Conservation (phyloP, 306 rosid species). For the Urtica urens region DNA sequence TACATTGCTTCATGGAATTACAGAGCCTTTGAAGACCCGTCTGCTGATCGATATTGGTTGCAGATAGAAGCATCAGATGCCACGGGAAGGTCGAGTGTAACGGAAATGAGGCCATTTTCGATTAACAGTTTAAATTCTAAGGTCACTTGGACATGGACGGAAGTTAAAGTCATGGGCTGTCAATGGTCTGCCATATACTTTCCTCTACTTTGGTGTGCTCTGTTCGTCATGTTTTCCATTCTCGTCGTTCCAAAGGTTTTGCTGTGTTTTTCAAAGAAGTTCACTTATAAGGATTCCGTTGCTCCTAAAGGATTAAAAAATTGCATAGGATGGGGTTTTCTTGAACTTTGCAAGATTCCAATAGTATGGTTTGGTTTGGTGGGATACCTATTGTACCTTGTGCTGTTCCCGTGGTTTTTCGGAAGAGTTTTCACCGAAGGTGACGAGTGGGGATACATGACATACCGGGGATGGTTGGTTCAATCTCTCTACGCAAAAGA, state of each 20-base stretch:
- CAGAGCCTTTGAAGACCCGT: slow-evolving; percentile 72
- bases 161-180: slow-evolving; percentile 77
- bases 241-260: slow-evolving; percentile 71
- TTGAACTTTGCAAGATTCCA: slow-evolving; percentile 56
- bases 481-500: slow-evolving; percentile 31
- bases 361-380: slow-evolving; percentile 56
- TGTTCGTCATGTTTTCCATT: slow-evolving; percentile 33
- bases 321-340: slow-evolving; percentile 51
- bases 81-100: slow-evolving; percentile 46
- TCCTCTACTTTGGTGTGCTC: slow-evolving; percentile 58
- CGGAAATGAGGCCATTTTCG: slow-evolving; percentile 83
- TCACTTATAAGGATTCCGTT: slow-evolving; percentile 43
- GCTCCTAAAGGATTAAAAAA: slow-evolving; percentile 36
- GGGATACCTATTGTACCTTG: slow-evolving; percentile 60
- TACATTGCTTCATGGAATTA: slow-evolving; percentile 75
- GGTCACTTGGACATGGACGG: slow-evolving; percentile 90
- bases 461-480: slow-evolving; percentile 78
- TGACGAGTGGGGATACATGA: slow-evolving; percentile 55
- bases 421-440: slow-evolving; percentile 68
- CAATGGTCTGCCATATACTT: slow-evolving; percentile 74
- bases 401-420: slow-evolving; percentile 64
- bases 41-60: slow-evolving; percentile 75
- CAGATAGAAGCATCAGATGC: slow-evolving; percentile 72
- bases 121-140: slow-evolving; percentile 48
- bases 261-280: slow-evolving; percentile 42